Percentiles rank a stretch among this genome's conserved stretches.
phyloP scores from a whole-genome alignment of 2,329 filamentous ascomycete species.

The Triangularia setosa region DNA sequence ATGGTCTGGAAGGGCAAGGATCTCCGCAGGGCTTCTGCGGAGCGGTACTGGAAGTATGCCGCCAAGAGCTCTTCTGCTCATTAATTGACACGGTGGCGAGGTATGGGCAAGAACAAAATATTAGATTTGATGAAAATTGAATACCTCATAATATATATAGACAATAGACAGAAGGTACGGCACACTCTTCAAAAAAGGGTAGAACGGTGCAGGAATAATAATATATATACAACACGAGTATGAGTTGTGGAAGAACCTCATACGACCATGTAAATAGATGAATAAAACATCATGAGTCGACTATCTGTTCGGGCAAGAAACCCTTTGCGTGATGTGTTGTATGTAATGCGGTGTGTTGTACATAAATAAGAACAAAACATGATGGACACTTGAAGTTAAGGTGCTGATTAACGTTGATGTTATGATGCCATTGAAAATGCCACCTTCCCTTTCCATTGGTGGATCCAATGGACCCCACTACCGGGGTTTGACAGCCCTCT shows the following conservation, averaged over 20 bases:
- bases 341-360: background rate
- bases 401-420: background rate
- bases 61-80: slow-evolving; percentile 5
- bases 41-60: slow-evolving; percentile 18
- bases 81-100: background rate
- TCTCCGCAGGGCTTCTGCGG: slow-evolving; percentile 13
- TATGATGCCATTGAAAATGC: background rate
- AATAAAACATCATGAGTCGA: background rate
- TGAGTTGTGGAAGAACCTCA: background rate
- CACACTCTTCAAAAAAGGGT: no score
- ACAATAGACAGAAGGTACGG: no score
- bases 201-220: no score
- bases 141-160: background rate
- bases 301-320: background rate
- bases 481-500: background rate
- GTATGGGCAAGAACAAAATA: background rate
- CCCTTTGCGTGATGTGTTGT: background rate
- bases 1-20: slow-evolving; percentile 21
- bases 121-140: background rate
- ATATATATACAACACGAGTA: background rate
- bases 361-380: background rate
- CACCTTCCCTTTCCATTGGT: background rate
- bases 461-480: background rate
- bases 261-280: background rate
- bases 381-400: background rate